Evolutionary conservation across 2,329 filamentous ascomycete genomes (phyloP).

Genomic region (Stagonosporopsis cucurbitacearum): DNA sequence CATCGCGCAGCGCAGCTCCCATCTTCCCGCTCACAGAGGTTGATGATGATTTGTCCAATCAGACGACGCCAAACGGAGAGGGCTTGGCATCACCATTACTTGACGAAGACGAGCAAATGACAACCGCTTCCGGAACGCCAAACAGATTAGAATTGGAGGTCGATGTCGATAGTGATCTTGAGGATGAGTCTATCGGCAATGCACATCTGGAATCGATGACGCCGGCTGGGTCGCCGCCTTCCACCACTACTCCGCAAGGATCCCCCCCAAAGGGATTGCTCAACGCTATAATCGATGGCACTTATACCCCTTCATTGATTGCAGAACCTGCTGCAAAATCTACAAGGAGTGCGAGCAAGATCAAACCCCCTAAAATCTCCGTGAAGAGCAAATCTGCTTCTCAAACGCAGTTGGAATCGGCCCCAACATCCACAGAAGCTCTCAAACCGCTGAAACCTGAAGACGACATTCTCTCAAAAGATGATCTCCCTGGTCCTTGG

Average conservation of each 20-base stretch:
- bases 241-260: slow-evolving; percentile 22
- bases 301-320: slow-evolving; percentile 11
- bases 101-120: slow-evolving; percentile 26
- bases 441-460: slow-evolving; percentile 38
- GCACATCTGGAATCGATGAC: slow-evolving; percentile 21
- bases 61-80: slow-evolving; percentile 37
- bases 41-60: slow-evolving; percentile 45
- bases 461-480: slow-evolving; percentile 45
- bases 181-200: slow-evolving; percentile 21
- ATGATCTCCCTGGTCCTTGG: slow-evolving; percentile 48
- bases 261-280: slow-evolving; percentile 31
- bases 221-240: slow-evolving; percentile 21
- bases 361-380: slow-evolving; percentile 30
- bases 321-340: slow-evolving; percentile 17
- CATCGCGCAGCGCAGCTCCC: slow-evolving; percentile 42
- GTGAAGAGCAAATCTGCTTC: slow-evolving; percentile 29
- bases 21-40: slow-evolving; percentile 45
- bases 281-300: slow-evolving; percentile 17
- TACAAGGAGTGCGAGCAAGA: slow-evolving; percentile 17
- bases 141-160: slow-evolving; percentile 16
- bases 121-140: slow-evolving; percentile 22
- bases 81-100: slow-evolving; percentile 22
- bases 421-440: slow-evolving; percentile 34
- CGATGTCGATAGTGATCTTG: slow-evolving; percentile 27
- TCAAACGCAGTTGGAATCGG: slow-evolving; percentile 36